phyloP scores from a whole-genome alignment of 306 rosid species.

The Medicago lupulina region DNA sequence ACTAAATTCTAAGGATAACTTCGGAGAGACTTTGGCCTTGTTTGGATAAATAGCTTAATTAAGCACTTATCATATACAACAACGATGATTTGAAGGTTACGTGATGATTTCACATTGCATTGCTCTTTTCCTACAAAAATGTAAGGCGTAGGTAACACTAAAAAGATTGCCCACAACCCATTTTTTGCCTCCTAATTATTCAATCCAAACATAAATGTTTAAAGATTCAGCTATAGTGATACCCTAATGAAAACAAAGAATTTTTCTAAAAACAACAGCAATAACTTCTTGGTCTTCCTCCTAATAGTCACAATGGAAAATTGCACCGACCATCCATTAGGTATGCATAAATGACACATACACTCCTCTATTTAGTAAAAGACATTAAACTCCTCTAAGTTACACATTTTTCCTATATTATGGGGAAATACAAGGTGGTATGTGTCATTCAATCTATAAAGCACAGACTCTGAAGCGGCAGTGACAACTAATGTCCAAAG shows the following conservation, averaged over 20 bases:
- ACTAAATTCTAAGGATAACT: not conserved
- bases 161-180: not conserved
- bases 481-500: not conserved
- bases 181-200: not conserved
- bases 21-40: not conserved
- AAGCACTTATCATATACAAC: too few relatives aligned
- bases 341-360: not conserved
- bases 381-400: not conserved
- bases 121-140: not conserved
- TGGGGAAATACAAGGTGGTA: not conserved
- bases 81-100: not conserved
- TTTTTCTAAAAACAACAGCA: not conserved
- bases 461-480: not conserved
- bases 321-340: not conserved
- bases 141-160: not conserved
- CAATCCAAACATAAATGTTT: conserved; percentile 1
- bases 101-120: conserved; percentile 1
- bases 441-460: not conserved
- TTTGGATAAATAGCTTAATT: too few relatives aligned
- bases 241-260: not conserved
- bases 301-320: not conserved
- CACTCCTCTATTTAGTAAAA: not conserved
- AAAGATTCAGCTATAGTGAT: not conserved
- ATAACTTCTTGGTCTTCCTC: not conserved
- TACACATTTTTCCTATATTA: not conserved